Evolutionary conservation across 495 filamentous ascomycete genomes (phyloP).

Genomic region (Viridothelium virens): DNA sequence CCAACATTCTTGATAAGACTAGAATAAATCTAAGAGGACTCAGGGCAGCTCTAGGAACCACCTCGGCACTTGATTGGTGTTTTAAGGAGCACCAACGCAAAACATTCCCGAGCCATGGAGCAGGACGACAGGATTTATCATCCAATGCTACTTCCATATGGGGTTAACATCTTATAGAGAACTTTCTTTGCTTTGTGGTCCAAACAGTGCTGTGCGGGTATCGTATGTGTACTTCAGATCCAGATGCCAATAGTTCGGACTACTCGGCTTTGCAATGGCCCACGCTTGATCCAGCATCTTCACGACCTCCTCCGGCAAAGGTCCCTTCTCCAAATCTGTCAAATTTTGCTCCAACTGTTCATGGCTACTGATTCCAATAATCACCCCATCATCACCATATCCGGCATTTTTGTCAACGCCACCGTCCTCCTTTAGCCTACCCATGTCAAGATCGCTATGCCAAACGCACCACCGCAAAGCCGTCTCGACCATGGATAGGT

Average conservation of each 20-base stretch:
- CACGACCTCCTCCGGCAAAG: conserved; percentile 77
- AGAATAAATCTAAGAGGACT: no score
- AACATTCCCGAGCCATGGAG: no score
- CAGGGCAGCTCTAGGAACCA: no score
- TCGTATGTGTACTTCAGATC: conserved; percentile 71
- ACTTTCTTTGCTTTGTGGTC: background rate
- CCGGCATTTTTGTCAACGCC: conserved; percentile 21
- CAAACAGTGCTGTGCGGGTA: conserved; percentile 57
- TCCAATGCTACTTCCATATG: no score
- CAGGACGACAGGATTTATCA: no score
- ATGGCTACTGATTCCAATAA: conserved; percentile 70
- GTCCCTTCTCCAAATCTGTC: conserved; percentile 72
- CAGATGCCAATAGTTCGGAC: conserved; percentile 45
- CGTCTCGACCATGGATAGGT: conserved; percentile 70
- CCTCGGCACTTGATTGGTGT: no score
- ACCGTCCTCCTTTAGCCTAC: conserved; percentile 42
- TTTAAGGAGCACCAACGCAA: no score
- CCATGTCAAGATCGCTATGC: conserved; percentile 69
- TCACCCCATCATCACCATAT: conserved; percentile 57
- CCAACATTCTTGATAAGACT: no score
- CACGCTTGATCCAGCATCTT: conserved; percentile 73
- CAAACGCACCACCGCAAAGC: conserved; percentile 76
- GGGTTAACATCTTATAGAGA: no score
- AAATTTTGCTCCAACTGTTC: conserved; percentile 71
- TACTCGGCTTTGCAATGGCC: conserved; percentile 50